Conservation (phyloP, 139 green algal species). For the Chlorella vulgaris region DNA sequence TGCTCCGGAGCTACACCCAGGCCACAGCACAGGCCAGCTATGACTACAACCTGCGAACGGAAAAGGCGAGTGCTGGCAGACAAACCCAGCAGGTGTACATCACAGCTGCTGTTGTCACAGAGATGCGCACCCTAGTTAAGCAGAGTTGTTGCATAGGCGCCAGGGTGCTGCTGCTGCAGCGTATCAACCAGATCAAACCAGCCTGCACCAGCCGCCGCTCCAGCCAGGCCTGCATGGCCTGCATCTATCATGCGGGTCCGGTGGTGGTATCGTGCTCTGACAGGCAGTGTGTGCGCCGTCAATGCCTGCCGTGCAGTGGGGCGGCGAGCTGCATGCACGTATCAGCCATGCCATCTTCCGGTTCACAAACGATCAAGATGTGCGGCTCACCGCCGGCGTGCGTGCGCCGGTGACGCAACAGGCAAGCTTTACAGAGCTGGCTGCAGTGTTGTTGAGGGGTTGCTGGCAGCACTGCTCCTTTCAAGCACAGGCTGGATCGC, state of each 20-base stretch:
- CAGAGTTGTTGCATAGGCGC: too few species aligned
- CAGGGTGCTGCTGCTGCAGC: too few species aligned
- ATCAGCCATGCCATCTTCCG: constrained; percentile 42
- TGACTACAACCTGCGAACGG: constrained; percentile 42
- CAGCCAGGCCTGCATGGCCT: too few species aligned
- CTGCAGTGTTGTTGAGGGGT: background rate
- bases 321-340: constrained; percentile 26
- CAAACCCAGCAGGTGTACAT: background rate
- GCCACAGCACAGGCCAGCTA: constrained; percentile 25
- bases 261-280: too few species aligned
- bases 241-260: too few species aligned
- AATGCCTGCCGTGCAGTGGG: constrained; percentile 27
- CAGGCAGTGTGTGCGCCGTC: too few species aligned
- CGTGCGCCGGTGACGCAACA: constrained; percentile 28
- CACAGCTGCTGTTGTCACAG: background rate
- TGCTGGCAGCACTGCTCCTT: too few species aligned
- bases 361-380: constrained; percentile 34
- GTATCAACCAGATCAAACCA: too few species aligned
- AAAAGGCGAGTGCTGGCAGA: constrained; percentile 7
- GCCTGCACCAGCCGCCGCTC: too few species aligned
- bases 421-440: too few species aligned
- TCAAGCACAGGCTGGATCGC: too few species aligned
- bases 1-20: constrained; percentile 43
- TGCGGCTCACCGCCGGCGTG: constrained; percentile 31
- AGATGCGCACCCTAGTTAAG: background rate